Base-by-base conservation (phyloP, 2,329 filamentous ascomycete genomes). In the Alternaria conjuncta region DNA sequence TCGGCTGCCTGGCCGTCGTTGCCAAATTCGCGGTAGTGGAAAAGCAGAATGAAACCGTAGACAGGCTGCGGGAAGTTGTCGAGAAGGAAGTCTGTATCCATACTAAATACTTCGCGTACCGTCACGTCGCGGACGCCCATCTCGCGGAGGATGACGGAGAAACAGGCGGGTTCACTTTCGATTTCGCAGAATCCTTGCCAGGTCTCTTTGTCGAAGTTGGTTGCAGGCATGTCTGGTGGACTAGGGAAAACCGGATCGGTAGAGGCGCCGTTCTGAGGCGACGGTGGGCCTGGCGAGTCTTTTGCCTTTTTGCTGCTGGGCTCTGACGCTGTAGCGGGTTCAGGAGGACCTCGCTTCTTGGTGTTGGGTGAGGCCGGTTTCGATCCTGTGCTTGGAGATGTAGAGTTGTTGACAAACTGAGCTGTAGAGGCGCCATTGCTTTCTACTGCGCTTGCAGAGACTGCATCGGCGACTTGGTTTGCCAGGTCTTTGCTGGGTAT, bases 21-120 rank as follows among this genome's bases (percentile, higher is more conserved):
- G 41, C 83, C 82, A 5, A 84, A 86, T 28, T 87, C 85, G 70
- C 88, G 78, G 63, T 84, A 97, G 62, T 90, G 88, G 72, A 93
- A 97, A 2, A 97, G 86, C 67, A 98, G 96, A 54, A 99, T 91
- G n/a, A 98, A 82, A 3, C 95, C 95, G 71, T 93, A 89, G 3
- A 96, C 71, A 6, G 65, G 47, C n/a, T 59, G 61, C 7, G 69
- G 83, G 55, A 84, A 68, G 25, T 51, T 62, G 10, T 61, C 54
- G 9, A 57, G 51, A 30, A 20, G 69, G 60, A 21, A 75, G 32
- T 23, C 63, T 43, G 65, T 85, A 60, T 96, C 92, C 18, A 97
- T 82, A 32, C 86, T 85, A 64, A 93, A 88, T 2, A 97, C 84
- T 75, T 98, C 94, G 64, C 92, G 88, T 1, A 95, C 87, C 68